Evolutionary conservation across 75 land plant genomes (phyloP), one percentile per base, ranked within the genome.

Genomic region (Selaginella moellendorffii): DNA sequence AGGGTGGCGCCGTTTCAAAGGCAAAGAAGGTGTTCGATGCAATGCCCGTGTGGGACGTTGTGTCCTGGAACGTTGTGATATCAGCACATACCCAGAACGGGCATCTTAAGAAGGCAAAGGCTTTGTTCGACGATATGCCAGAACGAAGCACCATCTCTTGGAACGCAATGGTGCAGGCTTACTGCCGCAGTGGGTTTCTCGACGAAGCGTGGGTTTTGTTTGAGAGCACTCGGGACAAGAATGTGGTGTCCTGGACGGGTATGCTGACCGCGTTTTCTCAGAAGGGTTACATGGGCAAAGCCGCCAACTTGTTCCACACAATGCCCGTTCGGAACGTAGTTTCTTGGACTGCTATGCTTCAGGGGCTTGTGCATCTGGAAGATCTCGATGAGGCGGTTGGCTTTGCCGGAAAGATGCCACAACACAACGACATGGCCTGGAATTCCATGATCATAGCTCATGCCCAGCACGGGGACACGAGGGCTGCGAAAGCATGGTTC

Each of bases 21-120:
- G 67, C 67, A 52, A 26, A 26, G 1, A n/a, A 65, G 25, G 2
- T 53, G 61, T 65, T 65, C 56, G 61, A 53, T 23, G 18, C 23
- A 26, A 65, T 61, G 24, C 24, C 67, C 0, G 27, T 26, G 10
- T 27, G 67, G 9, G 67, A 65, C 19, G 27, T 65, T 0, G 64
- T 65, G 20, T 65, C 67, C 0, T 65, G 67, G 67, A 62, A 65
- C 2, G 19, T 25, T n/a, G 24, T 65, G 67, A 56, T 65, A 23
- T 52, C 67, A 17, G 67, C 62, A 65, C 26, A 65, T 61, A 59
- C 67, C 25, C 46, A 36, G 46, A 5, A 36, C 14, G 46, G 46
- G 46, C 10, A 36, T 36, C 5, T 36, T 5, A 5, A 36, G 14
- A 36, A 5, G 5, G 46, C 46, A 14, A 14, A 36, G 46, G 46